Percentiles rank a stretch among this genome's conserved stretches.
Evolutionary conservation across 1,284 basidiomycete genomes (phyloP).

Genomic region (Trichosporon sp.): DNA sequence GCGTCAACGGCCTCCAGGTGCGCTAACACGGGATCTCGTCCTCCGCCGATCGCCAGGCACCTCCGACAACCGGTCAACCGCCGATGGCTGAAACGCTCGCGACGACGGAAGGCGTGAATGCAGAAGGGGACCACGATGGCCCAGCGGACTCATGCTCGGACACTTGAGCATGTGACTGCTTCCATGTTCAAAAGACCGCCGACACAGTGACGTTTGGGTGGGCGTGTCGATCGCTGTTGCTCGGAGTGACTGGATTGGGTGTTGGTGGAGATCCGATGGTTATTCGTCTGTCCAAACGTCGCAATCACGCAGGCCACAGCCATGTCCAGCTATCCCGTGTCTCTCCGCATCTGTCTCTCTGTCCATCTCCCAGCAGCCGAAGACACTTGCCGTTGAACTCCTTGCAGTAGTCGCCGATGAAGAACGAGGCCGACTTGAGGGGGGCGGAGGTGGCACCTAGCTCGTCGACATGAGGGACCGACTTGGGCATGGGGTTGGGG

Average conservation of each 20-base stretch:
- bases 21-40: too few relatives aligned
- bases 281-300: neutral
- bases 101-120: too few relatives aligned
- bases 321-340: neutral
- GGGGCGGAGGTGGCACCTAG: slow-evolving; percentile 88
- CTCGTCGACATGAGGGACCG: slow-evolving; percentile 80
- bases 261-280: neutral
- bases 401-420: slow-evolving; percentile 92
- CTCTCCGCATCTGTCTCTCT: neutral
- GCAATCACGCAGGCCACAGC: neutral
- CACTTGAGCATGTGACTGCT: too few relatives aligned
- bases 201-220: too few relatives aligned
- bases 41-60: too few relatives aligned
- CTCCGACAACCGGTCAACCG: too few relatives aligned
- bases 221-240: neutral
- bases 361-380: neutral
- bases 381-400: slow-evolving; percentile 80
- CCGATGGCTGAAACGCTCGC: too few relatives aligned
- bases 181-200: too few relatives aligned
- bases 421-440: slow-evolving; percentile 93
- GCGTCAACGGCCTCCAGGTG: too few relatives aligned
- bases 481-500: slow-evolving; percentile 65
- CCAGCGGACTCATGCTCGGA: too few relatives aligned
- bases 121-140: too few relatives aligned
- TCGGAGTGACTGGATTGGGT: neutral